phyloP scores from a whole-genome alignment of 2,329 filamentous ascomycete species.

The Pseudogymnoascus sp. region DNA sequence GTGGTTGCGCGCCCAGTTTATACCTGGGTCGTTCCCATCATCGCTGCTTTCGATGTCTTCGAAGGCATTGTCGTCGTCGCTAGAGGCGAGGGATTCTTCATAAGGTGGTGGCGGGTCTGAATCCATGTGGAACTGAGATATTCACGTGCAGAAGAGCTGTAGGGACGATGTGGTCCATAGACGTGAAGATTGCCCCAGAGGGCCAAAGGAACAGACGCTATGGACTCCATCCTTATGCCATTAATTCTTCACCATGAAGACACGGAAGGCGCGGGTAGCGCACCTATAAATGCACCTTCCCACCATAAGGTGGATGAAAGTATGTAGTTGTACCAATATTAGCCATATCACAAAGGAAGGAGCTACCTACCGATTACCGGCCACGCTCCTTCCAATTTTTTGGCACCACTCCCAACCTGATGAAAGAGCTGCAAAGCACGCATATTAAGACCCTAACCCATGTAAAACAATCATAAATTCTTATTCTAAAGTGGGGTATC shows the following conservation, averaged over 20 bases:
- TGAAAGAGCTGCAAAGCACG: background rate
- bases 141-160: background rate
- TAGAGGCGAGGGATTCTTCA: background rate
- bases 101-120: background rate
- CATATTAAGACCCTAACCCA: background rate
- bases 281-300: background rate
- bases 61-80: background rate
- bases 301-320: background rate
- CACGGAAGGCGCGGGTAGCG: background rate
- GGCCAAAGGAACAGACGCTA: background rate
- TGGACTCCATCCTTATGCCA: background rate
- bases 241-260: background rate
- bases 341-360: background rate
- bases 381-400: background rate
- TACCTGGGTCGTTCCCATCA: background rate
- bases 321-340: background rate
- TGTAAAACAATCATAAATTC: background rate
- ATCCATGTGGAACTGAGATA: background rate
- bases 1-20: background rate
- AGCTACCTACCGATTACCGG: background rate
- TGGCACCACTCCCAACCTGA: background rate
- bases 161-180: background rate
- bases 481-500: constrained; percentile 2
- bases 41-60: background rate
- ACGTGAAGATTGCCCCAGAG: background rate